Evolutionary conservation across 2,329 filamentous ascomycete species (phyloP), one percentile per base, ranked within the genome.

Genomic region (Penicillium sp.): DNA sequence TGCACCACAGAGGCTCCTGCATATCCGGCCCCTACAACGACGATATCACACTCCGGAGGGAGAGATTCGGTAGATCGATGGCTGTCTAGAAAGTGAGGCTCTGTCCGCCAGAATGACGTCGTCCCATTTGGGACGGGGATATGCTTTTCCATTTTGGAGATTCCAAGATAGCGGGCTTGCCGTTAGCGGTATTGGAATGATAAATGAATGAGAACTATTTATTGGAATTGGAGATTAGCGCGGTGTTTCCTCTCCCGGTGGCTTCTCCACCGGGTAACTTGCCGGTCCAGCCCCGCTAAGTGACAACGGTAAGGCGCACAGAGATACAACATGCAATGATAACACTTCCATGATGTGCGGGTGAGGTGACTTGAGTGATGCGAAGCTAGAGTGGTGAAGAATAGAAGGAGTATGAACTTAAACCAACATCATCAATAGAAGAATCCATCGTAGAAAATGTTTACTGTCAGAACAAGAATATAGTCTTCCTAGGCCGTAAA

Each of bases 21-120:
- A 52, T 73, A 78, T 0, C 78, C 79, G 6, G 75, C 72, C 0
- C 79, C 79, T 4, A 80, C 68, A 21, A 81, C 71, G 8, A 73
- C 69, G 50, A 80, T 71, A 41, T 80, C 77, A n/a, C 64, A 66
- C 29, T 71, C 48, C 3, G 60, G 45, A 0, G 78, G 78, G 0
- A 80, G 61, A 9, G 60, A 58, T 3, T 69, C 62, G 0, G 70
- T 75, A 29, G 68, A 74, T n/a, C 75, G 70, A 57, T 75, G 66
- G 51, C 72, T 67, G 54, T 79, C 75, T 2, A 81, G 63, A 2
- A 61, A 54, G 57, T 77, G 69, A 7, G 70, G 71, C 25, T 75
- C 58, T 4, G 67, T 68, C 18, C 73, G 68, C 79, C 79, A 81
- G 62, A 78, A 80, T 3, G 77, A 63, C 16, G 65, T 59, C 41